phyloP scores from a whole-genome alignment of 2,329 filamentous ascomycete genomes.

The Boeremia exigua region DNA sequence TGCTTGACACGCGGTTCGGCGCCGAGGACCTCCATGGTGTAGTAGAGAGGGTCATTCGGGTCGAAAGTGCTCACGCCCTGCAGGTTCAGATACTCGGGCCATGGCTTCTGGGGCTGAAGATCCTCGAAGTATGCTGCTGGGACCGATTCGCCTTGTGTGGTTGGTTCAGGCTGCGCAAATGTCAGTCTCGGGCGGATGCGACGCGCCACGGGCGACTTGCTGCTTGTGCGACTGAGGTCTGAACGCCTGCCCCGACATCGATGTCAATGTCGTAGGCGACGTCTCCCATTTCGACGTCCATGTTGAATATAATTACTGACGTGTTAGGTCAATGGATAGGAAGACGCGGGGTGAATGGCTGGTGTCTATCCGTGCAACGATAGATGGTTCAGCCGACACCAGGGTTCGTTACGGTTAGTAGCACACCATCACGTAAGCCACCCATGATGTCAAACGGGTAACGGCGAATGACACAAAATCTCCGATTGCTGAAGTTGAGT shows the following conservation, averaged over 20 bases:
- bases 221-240: slow-evolving; percentile 28
- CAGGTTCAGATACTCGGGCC: slow-evolving; percentile 77
- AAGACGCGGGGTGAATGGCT: slow-evolving; percentile 23
- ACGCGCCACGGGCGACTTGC: slow-evolving; percentile 19
- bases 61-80: slow-evolving; percentile 82
- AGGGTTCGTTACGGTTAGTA: slow-evolving; percentile 1
- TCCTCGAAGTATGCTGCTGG: slow-evolving; percentile 44
- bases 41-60: slow-evolving; percentile 78
- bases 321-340: slow-evolving; percentile 6
- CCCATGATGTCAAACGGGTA: not conserved
- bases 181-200: not conserved
- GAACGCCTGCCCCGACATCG: slow-evolving; percentile 32
- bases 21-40: slow-evolving; percentile 71
- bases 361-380: not conserved
- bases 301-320: slow-evolving; percentile 25
- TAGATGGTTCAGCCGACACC: slow-evolving; percentile 4
- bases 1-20: slow-evolving; percentile 58
- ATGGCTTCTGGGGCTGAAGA: slow-evolving; percentile 37
- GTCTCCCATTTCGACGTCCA: slow-evolving; percentile 46
- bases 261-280: slow-evolving; percentile 48
- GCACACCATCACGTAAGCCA: slow-evolving; percentile 10
- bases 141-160: slow-evolving; percentile 24
- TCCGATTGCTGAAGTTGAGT: not conserved
- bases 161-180: slow-evolving; percentile 10
- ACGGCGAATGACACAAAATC: not conserved